Evolutionary conservation across 768 basidiomycete genomes (phyloP), one percentile per base, ranked within the genome.

Genomic region (Russula sp.): DNA sequence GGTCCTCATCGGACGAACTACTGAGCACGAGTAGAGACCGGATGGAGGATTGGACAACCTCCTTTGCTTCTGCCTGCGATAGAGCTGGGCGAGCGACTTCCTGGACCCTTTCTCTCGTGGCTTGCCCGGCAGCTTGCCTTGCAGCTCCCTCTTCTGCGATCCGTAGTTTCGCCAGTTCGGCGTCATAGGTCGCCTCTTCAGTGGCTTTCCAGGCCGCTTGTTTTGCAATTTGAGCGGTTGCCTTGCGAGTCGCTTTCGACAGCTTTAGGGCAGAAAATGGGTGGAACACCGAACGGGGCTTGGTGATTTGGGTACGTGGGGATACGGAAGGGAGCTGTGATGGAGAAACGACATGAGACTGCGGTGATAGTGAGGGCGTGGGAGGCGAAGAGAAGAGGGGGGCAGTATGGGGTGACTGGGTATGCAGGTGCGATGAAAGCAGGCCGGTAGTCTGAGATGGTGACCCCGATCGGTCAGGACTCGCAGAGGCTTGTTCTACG

Each of bases 11-110:
- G 25, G 67, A 57, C 42, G 75, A 71, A 41, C 75, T 74, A 9
- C 39, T 9, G 18, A 63, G 58, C 18, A 51, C 72, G 6, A 84
- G 78, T 22, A 85, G 72, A 43, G 65, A 22, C 41, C 53, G 48
- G 34, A 68, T 38, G 53, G 41, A 50, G 2, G 60, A 43, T 25
- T 32, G 49, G 35, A 59, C 25, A 7, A 32, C 25, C 11, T 54
- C 45, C 51, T 41, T 63, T n/a, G 51, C 51, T 9, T 53, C 22
- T 18, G 29, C 22, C 36, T 47, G 32, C 4, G 39, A n/a, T 25
- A 32, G 32, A 2, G 29, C 32, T 8, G 4, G 11, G 20, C 43
- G 45, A 7, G 42, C 25, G 8, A 14, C n/a, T 41, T 53, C 43
- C 2, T 57, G 49, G 18, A 25, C n/a, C 22, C 25, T 45, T 22